These are phyloP conservation scores for Sporothrix luriei DNA, from an alignment of 2,329 filamentous ascomycete species.

Conservation along the genomic window DNA sequence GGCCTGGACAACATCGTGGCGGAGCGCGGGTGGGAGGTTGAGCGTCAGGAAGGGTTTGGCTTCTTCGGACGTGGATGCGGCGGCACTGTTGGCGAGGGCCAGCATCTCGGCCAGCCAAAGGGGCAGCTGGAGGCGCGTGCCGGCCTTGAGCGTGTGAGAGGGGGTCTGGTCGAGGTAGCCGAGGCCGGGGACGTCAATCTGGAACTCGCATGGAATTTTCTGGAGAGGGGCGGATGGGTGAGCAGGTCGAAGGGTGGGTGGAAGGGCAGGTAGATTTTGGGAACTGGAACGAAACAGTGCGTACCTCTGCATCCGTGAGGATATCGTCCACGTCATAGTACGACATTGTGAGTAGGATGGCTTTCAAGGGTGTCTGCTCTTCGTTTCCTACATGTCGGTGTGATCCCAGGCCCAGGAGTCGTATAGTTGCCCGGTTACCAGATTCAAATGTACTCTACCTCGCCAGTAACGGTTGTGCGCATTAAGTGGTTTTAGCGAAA, in stretches of 20 bases:
- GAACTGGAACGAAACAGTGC: not conserved
- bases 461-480: not conserved
- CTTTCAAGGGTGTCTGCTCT: not conserved
- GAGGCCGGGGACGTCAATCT: conserved; percentile 82
- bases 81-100: conserved; percentile 60
- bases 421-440: not conserved
- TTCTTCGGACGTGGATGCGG: conserved; percentile 39
- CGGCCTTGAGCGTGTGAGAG: conserved; percentile 69
- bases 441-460: not conserved
- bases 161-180: conserved; percentile 88
- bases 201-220: conserved; percentile 96
- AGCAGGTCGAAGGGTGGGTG: not conserved
- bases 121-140: conserved; percentile 79
- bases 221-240: conserved; percentile 16
- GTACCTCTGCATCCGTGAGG: conserved; percentile 78
- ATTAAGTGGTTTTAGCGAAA: not conserved
- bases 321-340: conserved; percentile 88
- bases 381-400: not conserved
- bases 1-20: conserved; percentile 80
- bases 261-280: no score
- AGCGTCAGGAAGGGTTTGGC: conserved; percentile 67
- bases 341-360: conserved; percentile 53
- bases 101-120: conserved; percentile 96
- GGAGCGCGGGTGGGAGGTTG: conserved; percentile 77
- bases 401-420: not conserved